These are phyloP conservation scores for Fraxinus platypoda DNA, from an alignment of 305 asterid species.

Conservation along the genomic window DNA sequence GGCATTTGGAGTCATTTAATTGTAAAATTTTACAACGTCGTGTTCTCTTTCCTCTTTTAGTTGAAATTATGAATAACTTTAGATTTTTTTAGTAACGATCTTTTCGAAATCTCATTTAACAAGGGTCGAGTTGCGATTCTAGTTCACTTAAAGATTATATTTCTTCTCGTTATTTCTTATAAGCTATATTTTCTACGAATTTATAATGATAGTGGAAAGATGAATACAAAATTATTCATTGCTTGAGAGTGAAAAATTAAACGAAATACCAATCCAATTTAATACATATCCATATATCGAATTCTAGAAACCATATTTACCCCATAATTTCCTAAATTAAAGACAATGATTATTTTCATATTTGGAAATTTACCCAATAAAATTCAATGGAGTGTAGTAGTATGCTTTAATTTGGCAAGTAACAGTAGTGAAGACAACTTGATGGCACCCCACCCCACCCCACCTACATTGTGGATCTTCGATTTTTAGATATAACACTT, in stretches of 20 bases:
- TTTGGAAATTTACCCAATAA: constrained; percentile 12
- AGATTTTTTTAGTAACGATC: background rate
- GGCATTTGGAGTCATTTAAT: background rate
- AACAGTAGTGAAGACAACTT: constrained; percentile 34
- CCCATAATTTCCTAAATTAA: background rate
- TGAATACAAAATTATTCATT: background rate
- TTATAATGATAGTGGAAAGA: background rate
- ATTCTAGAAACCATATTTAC: background rate
- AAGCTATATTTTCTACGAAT: background rate
- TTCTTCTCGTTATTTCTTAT: too few species aligned
- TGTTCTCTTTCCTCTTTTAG: too few species aligned
- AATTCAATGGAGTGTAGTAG: constrained; percentile 27
- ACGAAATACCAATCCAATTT: background rate
- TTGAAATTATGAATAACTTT: background rate
- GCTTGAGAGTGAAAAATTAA: background rate
- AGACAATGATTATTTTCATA: background rate
- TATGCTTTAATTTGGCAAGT: constrained; percentile 11
- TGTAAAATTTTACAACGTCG: too few species aligned
- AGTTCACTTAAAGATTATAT: too few species aligned
- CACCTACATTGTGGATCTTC: constrained; percentile 37
- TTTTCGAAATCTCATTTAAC: too few species aligned
- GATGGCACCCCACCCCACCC: constrained; percentile 25
- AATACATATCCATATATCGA: background rate
- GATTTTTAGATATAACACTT: constrained; percentile 8
- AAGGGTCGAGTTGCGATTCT: background rate